Conservation (phyloP, 225 moss, liverwort and hornwort genomes). For the Bryoerythrophyllum caledonicum region DNA sequence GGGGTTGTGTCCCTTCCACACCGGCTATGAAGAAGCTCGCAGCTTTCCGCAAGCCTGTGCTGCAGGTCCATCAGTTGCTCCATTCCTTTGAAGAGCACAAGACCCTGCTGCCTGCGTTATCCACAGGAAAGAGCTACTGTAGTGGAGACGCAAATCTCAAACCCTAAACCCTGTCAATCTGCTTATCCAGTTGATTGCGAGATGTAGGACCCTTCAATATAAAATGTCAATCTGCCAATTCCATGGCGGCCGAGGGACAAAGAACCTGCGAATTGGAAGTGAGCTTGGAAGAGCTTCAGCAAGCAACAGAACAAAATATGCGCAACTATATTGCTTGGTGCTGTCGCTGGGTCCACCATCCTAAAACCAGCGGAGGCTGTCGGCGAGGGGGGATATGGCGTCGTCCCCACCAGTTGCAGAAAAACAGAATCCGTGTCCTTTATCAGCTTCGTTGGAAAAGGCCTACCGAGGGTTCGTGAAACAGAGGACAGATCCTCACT, state of each 20-base stretch:
- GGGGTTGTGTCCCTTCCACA: background rate
- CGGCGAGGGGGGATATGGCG: constrained; percentile 1
- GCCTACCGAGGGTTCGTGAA: background rate
- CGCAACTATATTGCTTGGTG: background rate
- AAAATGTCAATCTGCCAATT: background rate
- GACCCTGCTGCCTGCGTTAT: background rate
- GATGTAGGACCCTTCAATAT: background rate
- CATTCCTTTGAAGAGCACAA: background rate
- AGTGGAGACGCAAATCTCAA: background rate
- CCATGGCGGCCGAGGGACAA: background rate
- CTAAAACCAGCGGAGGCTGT: constrained; percentile 15
- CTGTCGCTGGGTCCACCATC: constrained; percentile 3
- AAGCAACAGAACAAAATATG: background rate
- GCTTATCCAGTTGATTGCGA: background rate
- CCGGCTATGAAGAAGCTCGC: background rate
- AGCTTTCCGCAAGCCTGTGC: background rate
- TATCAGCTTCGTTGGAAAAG: constrained; percentile 10
- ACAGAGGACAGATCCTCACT: constrained; percentile 15
- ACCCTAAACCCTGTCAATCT: background rate
- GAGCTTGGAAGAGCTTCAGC: constrained; percentile 1
- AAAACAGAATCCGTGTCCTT: constrained; percentile 11
- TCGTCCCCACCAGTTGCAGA: constrained; percentile 1
- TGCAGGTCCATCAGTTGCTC: background rate
- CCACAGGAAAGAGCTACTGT: background rate
- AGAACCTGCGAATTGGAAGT: background rate